phyloP scores from a whole-genome alignment of 139 green algal genomes.

The Chlorella sp. region DNA sequence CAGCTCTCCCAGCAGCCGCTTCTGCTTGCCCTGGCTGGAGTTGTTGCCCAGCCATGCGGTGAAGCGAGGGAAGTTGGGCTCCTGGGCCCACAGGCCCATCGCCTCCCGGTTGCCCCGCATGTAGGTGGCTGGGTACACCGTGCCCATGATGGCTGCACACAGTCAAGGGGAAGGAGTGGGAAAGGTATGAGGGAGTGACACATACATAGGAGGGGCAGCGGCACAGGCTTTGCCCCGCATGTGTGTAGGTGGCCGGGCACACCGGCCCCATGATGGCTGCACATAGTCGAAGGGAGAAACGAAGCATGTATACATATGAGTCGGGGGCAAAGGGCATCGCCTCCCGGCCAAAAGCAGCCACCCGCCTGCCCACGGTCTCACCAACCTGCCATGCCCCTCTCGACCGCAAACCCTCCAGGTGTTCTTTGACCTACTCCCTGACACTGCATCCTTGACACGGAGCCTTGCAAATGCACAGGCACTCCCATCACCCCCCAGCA shows the following conservation, averaged over 20 bases:
- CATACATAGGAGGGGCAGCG: too few species aligned
- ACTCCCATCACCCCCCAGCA: not conserved
- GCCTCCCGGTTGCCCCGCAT: slow-evolving; percentile 77
- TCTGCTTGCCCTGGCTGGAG: slow-evolving; percentile 86
- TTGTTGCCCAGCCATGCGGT: slow-evolving; percentile 94
- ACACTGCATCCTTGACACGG: too few species aligned
- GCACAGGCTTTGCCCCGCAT: slow-evolving; percentile 83
- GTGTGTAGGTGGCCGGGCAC: slow-evolving; percentile 75
- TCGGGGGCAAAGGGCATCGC: too few species aligned
- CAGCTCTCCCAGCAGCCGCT: slow-evolving; percentile 89
- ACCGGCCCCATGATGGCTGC: slow-evolving; percentile 74
- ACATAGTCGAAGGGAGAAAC: not conserved
- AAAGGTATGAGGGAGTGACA: too few species aligned
- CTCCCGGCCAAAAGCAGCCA: too few species aligned
- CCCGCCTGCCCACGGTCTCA: not conserved
- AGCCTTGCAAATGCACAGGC: too few species aligned
- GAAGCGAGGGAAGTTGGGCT: slow-evolving; percentile 90
- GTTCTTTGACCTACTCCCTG: too few species aligned
- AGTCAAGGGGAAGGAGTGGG: not conserved
- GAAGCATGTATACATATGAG: too few species aligned
- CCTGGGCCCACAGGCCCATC: slow-evolving; percentile 68
- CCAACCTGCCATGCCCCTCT: too few species aligned
- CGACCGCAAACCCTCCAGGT: too few species aligned
- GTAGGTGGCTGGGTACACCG: slow-evolving; percentile 78
- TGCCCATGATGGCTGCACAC: slow-evolving; percentile 64